Evolutionary conservation across 768 basidiomycete species (phyloP).

Genomic region (Saitozyma podzolica): DNA sequence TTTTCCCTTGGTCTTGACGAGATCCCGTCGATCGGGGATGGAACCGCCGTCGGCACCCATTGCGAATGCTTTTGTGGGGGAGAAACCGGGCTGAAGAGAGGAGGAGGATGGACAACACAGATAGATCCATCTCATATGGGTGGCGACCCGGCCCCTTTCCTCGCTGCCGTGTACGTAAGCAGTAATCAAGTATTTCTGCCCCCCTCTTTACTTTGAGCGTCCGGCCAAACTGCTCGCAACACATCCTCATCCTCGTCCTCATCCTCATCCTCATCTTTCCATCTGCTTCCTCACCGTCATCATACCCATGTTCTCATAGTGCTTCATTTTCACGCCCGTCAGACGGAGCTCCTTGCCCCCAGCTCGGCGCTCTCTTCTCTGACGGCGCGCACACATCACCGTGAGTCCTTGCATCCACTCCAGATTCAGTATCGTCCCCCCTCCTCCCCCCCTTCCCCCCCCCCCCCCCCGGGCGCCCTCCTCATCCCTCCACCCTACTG

Average conservation of each 20-base stretch:
- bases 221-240: no score
- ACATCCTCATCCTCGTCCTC: no score
- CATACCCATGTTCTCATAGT: no score
- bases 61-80: neutral
- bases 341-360: no score
- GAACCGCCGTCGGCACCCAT: slow-evolving; percentile 52
- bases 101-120: slow-evolving; percentile 7
- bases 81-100: neutral
- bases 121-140: slow-evolving; percentile 3
- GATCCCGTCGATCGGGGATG: slow-evolving; percentile 54
- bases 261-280: neutral
- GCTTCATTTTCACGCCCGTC: no score
- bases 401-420: no score
- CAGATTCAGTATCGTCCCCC: neutral
- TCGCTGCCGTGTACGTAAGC: no score
- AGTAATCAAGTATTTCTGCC: neutral
- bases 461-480: neutral
- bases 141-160: slow-evolving; percentile 6
- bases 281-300: neutral
- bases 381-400: no score
- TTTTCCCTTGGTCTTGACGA: slow-evolving; percentile 56
- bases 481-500: slow-evolving; percentile 13
- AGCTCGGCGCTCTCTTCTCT: no score
- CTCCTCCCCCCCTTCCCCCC: neutral
- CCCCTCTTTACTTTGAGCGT: neutral